These are phyloP conservation scores for Jackrogersella minutella DNA, from an alignment of 495 filamentous ascomycete genomes.

Conservation along the genomic window DNA sequence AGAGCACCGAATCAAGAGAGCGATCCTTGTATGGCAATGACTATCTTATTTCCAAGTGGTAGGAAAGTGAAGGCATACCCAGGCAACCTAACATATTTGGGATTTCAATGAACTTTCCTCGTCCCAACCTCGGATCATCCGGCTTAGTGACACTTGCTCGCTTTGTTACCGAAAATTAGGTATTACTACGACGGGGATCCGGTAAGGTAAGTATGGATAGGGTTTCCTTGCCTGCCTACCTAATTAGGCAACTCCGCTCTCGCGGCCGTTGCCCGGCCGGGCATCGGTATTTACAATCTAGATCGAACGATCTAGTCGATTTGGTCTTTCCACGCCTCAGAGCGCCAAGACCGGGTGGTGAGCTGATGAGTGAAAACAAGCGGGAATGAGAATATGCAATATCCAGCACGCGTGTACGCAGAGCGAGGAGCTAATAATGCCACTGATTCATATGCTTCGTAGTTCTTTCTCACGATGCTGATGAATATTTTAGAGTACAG, in stretches of 20 bases:
- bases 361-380: too few species aligned
- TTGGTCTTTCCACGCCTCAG: conserved; percentile 14
- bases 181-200: background rate
- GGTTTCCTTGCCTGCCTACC: conserved; percentile 2
- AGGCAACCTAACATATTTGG: too few species aligned
- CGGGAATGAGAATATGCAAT: background rate
- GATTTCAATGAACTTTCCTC: too few species aligned
- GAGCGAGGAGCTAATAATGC: background rate
- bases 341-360: conserved; percentile 9
- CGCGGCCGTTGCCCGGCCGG: too few species aligned
- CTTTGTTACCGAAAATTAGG: too few species aligned
- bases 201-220: background rate
- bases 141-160: too few species aligned
- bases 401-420: background rate
- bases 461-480: background rate
- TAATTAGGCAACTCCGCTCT: conserved; percentile 1
- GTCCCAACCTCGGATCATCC: too few species aligned
- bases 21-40: background rate
- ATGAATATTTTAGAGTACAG: conserved; percentile 8
- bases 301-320: conserved; percentile 20
- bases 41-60: background rate
- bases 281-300: conserved; percentile 2
- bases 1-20: background rate
- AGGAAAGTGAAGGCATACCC: background rate
- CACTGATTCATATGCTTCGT: conserved; percentile 2